Evolutionary conservation across 2,329 filamentous ascomycete genomes (phyloP), one percentile per base, ranked within the genome.

Genomic region (Arthrobotrys sphaeroides): DNA sequence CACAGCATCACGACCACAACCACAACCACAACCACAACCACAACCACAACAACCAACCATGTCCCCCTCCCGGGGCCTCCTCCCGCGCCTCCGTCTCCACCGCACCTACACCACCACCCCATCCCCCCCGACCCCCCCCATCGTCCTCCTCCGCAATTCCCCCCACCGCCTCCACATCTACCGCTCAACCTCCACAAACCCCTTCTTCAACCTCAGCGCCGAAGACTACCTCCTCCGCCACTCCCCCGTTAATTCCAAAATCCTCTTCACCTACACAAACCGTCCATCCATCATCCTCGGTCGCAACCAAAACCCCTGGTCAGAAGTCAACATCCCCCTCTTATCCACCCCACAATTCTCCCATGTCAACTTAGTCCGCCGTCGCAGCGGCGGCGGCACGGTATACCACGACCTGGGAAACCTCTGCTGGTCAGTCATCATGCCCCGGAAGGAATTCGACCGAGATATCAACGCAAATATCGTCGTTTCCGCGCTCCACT

Each of bases 261-360:
- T 98, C 59, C 87, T 98, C 1, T 91, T 98, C 68, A 87, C 97
- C 59, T 99, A 98, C 84, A 88, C 89, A 80, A 98, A 99, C 83
- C 84, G 88, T 38, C 93, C 94, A 0, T 93, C 92, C 81, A 87
- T 99, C 73, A 90, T 99, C 81, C 90, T 99, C 78, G 95, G 95
- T 45, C 90, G 95, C 74, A 99, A 99, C 82, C 95, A 99, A 84
- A 99, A 99, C 82, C 95, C 95, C 64, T 99, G 94, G 95, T 86
- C 92, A 6, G 95, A 99, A 84, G 89, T 92, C 77, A 92, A 96
- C 81, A 86, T 97, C 6, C 84, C 84, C 40, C 85, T 88, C 0
- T 84, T 96, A 6, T 18, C 82, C 80, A 78, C 81, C 77, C 33
- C 79, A 77, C 45, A 77, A 22, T 65, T 73, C 12, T 59, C 68